phyloP scores from a whole-genome alignment of 192 early-diverging fungal genomes.

The Gamsiella multidivaricata region DNA sequence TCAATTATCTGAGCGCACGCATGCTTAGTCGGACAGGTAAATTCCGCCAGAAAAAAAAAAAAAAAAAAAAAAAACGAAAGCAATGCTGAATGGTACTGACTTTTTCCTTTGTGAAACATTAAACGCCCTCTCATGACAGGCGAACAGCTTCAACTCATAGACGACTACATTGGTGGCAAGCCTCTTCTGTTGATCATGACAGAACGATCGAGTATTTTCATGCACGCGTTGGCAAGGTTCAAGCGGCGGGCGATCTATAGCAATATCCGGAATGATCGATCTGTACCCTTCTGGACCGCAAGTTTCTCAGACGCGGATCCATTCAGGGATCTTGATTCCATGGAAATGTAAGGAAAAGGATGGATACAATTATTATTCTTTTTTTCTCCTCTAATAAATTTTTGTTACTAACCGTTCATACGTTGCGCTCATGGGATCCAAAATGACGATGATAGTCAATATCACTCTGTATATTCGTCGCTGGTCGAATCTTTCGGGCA shows the following conservation, averaged over 20 bases:
- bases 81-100: not conserved
- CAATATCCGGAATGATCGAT: constrained; percentile 60
- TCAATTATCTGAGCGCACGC: constrained; percentile 54
- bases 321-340: constrained; percentile 42
- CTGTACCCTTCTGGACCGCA: constrained; percentile 68
- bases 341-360: constrained; percentile 54
- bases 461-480: constrained; percentile 26
- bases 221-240: constrained; percentile 54
- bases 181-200: constrained; percentile 52
- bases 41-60: no score
- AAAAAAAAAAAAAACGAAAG: not conserved
- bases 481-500: constrained; percentile 40
- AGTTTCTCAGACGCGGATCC: constrained; percentile 58
- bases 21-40: constrained; percentile 60
- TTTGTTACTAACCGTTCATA: not conserved
- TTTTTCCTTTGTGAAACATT: not conserved
- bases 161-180: constrained; percentile 35
- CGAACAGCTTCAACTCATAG: constrained; percentile 56
- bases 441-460: no score
- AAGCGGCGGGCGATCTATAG: constrained; percentile 56
- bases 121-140: constrained; percentile 1
- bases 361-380: not conserved
- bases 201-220: constrained; percentile 48
- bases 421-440: no score
- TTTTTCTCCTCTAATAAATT: not conserved